Percentiles rank a stretch among this genome's conserved stretches.
Evolutionary conservation across 2,329 filamentous ascomycete species (phyloP).

Genomic region (Microcera coccophila): DNA sequence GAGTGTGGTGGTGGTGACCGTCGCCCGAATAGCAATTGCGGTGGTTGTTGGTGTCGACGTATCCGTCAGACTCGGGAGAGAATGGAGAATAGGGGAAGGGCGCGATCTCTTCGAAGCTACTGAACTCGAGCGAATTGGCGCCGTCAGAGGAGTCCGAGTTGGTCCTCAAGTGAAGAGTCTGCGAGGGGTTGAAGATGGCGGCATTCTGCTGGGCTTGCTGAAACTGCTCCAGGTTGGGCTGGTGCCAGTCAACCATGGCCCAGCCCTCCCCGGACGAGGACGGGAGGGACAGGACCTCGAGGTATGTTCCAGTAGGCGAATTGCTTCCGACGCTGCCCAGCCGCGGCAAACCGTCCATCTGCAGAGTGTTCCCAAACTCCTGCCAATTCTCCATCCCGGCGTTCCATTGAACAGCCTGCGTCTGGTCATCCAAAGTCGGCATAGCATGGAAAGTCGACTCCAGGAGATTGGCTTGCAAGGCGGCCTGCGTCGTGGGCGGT

Average conservation of each 20-base stretch:
- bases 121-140: constrained; percentile 61
- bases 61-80: constrained; percentile 77
- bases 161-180: constrained; percentile 83
- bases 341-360: constrained; percentile 49
- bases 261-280: constrained; percentile 84
- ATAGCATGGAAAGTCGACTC: constrained; percentile 60
- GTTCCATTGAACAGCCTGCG: constrained; percentile 58
- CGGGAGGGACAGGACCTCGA: constrained; percentile 79
- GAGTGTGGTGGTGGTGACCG: constrained; percentile 43
- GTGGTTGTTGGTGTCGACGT: constrained; percentile 58
- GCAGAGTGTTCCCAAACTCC: constrained; percentile 63
- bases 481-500: constrained; percentile 59
- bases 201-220: constrained; percentile 50
- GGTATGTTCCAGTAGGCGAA: constrained; percentile 53
- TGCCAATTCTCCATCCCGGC: constrained; percentile 69
- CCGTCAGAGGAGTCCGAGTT: constrained; percentile 82
- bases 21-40: constrained; percentile 61
- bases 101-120: constrained; percentile 76
- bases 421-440: constrained; percentile 52
- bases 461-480: constrained; percentile 59
- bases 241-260: constrained; percentile 73
- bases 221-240: constrained; percentile 62
- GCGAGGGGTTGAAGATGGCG: constrained; percentile 86
- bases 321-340: constrained; percentile 43
- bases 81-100: constrained; percentile 72